A percentile compares a stretch with the other conserved stretches of the same genome.
These are phyloP conservation scores for Hemerocallis citrina DNA, from an alignment of 106 monocot species.

Conservation along the genomic window DNA sequence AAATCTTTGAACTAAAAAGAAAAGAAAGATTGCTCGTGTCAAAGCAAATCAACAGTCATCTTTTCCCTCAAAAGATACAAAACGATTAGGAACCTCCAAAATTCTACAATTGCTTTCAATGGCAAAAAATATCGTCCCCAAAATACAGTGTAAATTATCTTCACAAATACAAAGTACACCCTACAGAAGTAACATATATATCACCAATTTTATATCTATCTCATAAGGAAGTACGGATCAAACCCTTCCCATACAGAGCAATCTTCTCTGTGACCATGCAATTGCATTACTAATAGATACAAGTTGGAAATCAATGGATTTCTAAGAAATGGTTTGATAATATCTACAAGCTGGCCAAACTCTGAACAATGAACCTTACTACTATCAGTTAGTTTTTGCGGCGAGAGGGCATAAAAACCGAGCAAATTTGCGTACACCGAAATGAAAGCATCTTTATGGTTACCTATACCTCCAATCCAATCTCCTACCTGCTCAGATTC, in stretches of 20 bases:
- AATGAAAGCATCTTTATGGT: slow-evolving; percentile 85
- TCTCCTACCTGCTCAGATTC: slow-evolving; percentile 29
- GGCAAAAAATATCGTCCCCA: too few relatives aligned
- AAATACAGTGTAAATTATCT: too few relatives aligned
- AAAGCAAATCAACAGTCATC: too few relatives aligned
- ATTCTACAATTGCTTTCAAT: too few relatives aligned
- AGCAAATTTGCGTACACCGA: slow-evolving; percentile 71
- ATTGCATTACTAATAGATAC: slow-evolving; percentile 37
- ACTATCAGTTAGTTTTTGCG: slow-evolving; percentile 1
- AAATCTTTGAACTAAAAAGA: too few relatives aligned
- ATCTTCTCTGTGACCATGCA: slow-evolving; percentile 19
- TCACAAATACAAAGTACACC: not conserved
- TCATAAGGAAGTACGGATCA: slow-evolving; percentile 87
- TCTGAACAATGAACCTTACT: slow-evolving; percentile 18
- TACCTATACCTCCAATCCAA: slow-evolving; percentile 97
- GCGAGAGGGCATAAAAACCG: slow-evolving; percentile 55
- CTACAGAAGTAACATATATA: not conserved
- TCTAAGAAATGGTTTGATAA: slow-evolving; percentile 58
- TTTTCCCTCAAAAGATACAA: too few relatives aligned
- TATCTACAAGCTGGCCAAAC: slow-evolving; percentile 24
- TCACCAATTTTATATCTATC: slow-evolving; percentile 17
- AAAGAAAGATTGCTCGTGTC: too few relatives aligned
- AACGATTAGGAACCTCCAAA: too few relatives aligned
- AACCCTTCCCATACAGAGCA: slow-evolving; percentile 39
- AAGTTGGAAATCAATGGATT: slow-evolving; percentile 78